Conservation (phyloP, 192 early-diverging fungal species). For the Podila verticillata region DNA sequence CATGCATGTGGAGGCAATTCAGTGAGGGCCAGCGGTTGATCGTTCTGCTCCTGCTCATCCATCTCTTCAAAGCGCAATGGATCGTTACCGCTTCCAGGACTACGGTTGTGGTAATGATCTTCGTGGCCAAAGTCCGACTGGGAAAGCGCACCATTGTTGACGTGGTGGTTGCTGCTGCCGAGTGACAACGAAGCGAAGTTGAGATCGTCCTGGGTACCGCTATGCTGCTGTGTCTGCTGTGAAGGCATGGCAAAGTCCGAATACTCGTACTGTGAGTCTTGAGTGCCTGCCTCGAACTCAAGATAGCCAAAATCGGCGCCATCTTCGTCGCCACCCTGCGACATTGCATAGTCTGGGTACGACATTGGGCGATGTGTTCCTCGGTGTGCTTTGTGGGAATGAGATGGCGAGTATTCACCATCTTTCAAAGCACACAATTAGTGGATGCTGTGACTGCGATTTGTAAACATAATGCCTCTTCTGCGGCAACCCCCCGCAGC, state of each 20-base stretch:
- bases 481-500: no score
- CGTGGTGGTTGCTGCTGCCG: conserved; percentile 35
- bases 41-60: conserved; percentile 65
- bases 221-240: conserved; percentile 43
- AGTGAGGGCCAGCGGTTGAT: conserved; percentile 56
- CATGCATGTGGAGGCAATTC: conserved; percentile 87
- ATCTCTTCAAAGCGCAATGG: conserved; percentile 58
- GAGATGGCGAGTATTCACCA: not conserved
- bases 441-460: not conserved
- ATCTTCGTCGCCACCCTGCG: conserved; percentile 54
- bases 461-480: no score
- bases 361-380: conserved; percentile 17
- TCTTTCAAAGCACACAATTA: no score
- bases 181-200: conserved; percentile 57
- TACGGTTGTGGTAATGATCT: conserved; percentile 12
- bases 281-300: conserved; percentile 67
- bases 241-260: conserved; percentile 61
- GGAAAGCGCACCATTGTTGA: conserved; percentile 47
- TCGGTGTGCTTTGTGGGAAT: not conserved
- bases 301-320: conserved; percentile 65
- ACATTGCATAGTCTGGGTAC: conserved; percentile 52
- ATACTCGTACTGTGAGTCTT: conserved; percentile 76
- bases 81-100: conserved; percentile 10
- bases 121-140: conserved; percentile 22
- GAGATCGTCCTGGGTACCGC: conserved; percentile 56